Evolutionary conservation across 1,284 basidiomycete species (phyloP).

Genomic region (Gymnopus androsaceus): DNA sequence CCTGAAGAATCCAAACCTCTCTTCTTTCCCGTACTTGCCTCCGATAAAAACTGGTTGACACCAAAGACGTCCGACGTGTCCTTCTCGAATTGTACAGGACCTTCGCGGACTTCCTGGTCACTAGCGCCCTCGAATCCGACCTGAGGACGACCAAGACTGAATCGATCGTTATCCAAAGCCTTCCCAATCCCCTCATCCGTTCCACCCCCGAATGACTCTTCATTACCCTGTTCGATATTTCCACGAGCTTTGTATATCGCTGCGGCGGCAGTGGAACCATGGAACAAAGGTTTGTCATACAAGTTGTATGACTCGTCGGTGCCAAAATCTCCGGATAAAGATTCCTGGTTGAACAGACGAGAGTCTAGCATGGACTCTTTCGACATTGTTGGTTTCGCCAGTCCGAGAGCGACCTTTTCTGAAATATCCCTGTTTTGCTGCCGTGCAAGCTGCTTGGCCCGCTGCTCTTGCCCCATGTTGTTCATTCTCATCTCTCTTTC

Average conservation of each 20-base stretch:
- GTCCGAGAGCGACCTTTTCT: slow-evolving; percentile 96
- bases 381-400: slow-evolving; percentile 93
- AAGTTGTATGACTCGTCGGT: slow-evolving; percentile 93
- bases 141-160: slow-evolving; percentile 84
- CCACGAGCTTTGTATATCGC: slow-evolving; percentile 96
- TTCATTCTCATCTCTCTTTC: slow-evolving; percentile 98
- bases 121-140: slow-evolving; percentile 88
- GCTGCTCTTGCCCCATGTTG: slow-evolving; percentile 97
- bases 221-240: slow-evolving; percentile 80
- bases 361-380: slow-evolving; percentile 98
- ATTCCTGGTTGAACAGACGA: slow-evolving; percentile 95
- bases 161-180: slow-evolving; percentile 92
- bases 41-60: slow-evolving; percentile 95
- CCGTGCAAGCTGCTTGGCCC: slow-evolving; percentile 92
- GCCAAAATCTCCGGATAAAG: slow-evolving; percentile 78
- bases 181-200: slow-evolving; percentile 92
- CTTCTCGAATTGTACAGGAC: slow-evolving; percentile 99
- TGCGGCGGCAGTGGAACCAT: slow-evolving; percentile 92
- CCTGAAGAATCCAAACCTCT: slow-evolving; percentile 79
- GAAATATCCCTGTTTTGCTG: slow-evolving; percentile 99
- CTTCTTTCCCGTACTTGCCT: slow-evolving; percentile 93
- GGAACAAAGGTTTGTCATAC: slow-evolving; percentile 95
- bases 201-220: slow-evolving; percentile 90
- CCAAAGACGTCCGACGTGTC: slow-evolving; percentile 98
- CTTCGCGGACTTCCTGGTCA: slow-evolving; percentile 82